Conservation (phyloP, 805 yeast species). For the Diddensiella caesifluorescens region DNA sequence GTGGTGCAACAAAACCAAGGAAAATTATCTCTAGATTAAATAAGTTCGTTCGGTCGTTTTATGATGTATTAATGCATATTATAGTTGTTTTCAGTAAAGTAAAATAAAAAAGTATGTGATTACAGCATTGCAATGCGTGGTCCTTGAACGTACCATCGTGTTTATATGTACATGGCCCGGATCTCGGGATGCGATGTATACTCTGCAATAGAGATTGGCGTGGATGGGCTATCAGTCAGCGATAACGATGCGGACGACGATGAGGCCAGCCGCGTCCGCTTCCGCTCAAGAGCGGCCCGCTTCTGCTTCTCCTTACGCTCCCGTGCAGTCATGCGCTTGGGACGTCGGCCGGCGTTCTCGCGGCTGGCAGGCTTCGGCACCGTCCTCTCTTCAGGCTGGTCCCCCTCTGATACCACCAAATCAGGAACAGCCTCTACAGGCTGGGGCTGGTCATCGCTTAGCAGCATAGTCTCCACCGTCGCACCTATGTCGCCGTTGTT, state of each 20-base stretch:
- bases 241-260: background rate
- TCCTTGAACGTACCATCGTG: background rate
- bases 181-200: conserved; percentile 9
- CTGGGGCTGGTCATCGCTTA: conserved; percentile 11
- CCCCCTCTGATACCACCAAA: background rate
- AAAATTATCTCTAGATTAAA: too few relatives aligned
- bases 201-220: conserved; percentile 3
- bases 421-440: background rate
- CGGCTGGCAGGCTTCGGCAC: background rate
- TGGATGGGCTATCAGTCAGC: background rate
- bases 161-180: conserved; percentile 16
- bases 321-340: conserved; percentile 19
- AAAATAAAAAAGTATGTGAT: too few relatives aligned
- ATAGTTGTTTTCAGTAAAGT: too few relatives aligned
- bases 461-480: conserved; percentile 28
- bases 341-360: conserved; percentile 3
- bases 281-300: conserved; percentile 22
- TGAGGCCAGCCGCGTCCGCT: conserved; percentile 6
- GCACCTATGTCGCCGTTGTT: conserved; percentile 26
- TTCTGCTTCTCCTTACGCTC: conserved; percentile 25
- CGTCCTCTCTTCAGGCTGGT: background rate
- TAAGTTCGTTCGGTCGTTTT: too few relatives aligned
- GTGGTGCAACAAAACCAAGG: too few relatives aligned
- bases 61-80: too few relatives aligned
- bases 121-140: too few relatives aligned